A percentile compares a stretch with the other conserved stretches of the same genome.
These are phyloP conservation scores for Diaporthe capsici DNA, from an alignment of 2,329 filamentous ascomycete genomes.

Conservation along the genomic window DNA sequence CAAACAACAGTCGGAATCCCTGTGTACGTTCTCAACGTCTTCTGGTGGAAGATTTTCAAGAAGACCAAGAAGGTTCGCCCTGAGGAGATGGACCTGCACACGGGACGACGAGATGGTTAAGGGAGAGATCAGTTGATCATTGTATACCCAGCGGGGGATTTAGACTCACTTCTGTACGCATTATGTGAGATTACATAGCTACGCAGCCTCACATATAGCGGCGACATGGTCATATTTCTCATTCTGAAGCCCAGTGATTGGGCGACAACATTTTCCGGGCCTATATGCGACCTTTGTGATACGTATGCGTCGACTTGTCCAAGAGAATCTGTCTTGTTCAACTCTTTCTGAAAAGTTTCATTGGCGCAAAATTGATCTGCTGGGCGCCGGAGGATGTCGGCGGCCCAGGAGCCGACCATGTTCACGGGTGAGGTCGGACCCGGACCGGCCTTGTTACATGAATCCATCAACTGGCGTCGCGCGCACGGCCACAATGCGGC, in stretches of 20 bases:
- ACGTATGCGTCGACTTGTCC: background rate
- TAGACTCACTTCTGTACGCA: background rate
- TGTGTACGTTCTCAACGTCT: constrained; percentile 67
- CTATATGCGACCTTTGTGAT: background rate
- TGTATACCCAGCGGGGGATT: background rate
- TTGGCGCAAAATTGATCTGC: background rate
- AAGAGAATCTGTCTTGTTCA: background rate
- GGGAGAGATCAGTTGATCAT: background rate
- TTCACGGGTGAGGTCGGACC: background rate
- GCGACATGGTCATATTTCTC: background rate
- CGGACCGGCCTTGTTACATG: background rate
- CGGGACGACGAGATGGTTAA: constrained; percentile 56
- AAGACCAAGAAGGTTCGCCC: constrained; percentile 66
- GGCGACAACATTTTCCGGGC: background rate
- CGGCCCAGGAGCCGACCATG: background rate
- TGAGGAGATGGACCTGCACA: constrained; percentile 69
- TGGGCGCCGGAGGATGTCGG: too few species aligned
- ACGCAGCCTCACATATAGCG: background rate
- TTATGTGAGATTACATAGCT: background rate
- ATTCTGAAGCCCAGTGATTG: background rate
- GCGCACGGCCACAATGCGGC: constrained; percentile 9
- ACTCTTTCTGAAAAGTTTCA: too few species aligned
- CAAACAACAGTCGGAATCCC: constrained; percentile 48
- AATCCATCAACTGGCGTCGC: background rate
- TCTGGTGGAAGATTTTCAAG: constrained; percentile 76